phyloP scores from a whole-genome alignment of 1,139 yeast genomes.

The Magnusiomyces magnusii region DNA sequence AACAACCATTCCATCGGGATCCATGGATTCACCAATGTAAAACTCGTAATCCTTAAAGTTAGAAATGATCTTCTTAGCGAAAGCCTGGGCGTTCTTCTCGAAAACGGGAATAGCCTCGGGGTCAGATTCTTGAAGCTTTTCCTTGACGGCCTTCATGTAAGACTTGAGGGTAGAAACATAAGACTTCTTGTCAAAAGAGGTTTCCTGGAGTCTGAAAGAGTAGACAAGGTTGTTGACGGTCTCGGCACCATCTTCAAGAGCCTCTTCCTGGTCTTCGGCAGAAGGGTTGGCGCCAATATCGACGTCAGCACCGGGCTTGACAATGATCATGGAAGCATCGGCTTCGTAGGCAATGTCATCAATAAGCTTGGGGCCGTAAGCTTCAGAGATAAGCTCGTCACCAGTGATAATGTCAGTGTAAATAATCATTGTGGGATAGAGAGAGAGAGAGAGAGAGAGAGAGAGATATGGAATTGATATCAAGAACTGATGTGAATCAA shows the following conservation, averaged over 20 bases:
- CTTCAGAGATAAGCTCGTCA: slow-evolving; percentile 96
- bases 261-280: slow-evolving; percentile 88
- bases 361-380: slow-evolving; percentile 81
- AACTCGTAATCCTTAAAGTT: slow-evolving; percentile 99
- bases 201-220: slow-evolving; percentile 97
- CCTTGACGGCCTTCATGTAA: slow-evolving; percentile 95
- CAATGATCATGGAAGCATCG: slow-evolving; percentile 85
- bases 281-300: slow-evolving; percentile 99
- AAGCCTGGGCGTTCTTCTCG: slow-evolving; percentile 94
- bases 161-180: slow-evolving; percentile 94
- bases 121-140: slow-evolving; percentile 73
- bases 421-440: slow-evolving; percentile 13
- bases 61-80: slow-evolving; percentile 91
- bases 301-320: slow-evolving; percentile 76
- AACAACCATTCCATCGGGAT: slow-evolving; percentile 98
- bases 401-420: slow-evolving; percentile 68
- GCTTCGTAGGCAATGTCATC: slow-evolving; percentile 95
- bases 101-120: slow-evolving; percentile 83
- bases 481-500: neutral
- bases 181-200: slow-evolving; percentile 95
- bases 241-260: slow-evolving; percentile 72
- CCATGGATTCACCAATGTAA: slow-evolving; percentile 99
- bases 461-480: neutral
- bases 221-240: slow-evolving; percentile 96
- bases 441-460: neutral